A percentile compares a stretch with the other conserved stretches of the same genome.
These are phyloP conservation scores for Talaromyces proteolyticus DNA, from an alignment of 495 filamentous ascomycete species.

Conservation along the genomic window DNA sequence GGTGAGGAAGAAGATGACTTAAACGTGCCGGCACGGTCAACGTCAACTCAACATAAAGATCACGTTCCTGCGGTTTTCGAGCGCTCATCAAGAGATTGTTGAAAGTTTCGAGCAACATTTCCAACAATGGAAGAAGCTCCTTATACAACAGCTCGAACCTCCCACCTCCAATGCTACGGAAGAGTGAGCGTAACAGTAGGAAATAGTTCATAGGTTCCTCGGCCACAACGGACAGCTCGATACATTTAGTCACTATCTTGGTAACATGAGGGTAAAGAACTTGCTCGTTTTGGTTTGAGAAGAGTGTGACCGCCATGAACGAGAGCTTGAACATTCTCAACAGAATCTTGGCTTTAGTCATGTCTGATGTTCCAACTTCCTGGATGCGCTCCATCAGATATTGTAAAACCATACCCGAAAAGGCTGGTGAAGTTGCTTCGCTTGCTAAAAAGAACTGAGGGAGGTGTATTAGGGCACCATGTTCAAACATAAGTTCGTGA, in stretches of 20 bases:
- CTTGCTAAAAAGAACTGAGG: conserved; percentile 97
- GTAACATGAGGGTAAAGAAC: conserved; percentile 93
- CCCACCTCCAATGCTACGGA: conserved; percentile 93
- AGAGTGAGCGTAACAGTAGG: conserved; percentile 83
- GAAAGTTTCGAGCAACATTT: conserved; percentile 95
- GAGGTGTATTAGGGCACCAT: conserved; percentile 87
- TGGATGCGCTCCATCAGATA: conserved; percentile 96
- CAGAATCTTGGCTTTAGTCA: conserved; percentile 84
- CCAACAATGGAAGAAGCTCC: conserved; percentile 89
- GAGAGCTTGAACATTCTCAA: conserved; percentile 95
- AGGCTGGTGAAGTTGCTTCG: conserved; percentile 94
- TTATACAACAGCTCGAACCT: conserved; percentile 98
- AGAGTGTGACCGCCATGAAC: conserved; percentile 98
- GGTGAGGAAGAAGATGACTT: conserved; percentile 93
- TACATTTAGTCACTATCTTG: conserved; percentile 93
- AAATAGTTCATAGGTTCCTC: conserved; percentile 99
- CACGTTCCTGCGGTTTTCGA: conserved; percentile 80
- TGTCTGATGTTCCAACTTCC: conserved; percentile 87
- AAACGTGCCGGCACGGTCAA: conserved; percentile 92
- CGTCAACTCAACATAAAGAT: conserved; percentile 94
- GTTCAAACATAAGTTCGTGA: conserved; percentile 97
- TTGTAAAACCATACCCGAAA: conserved; percentile 94
- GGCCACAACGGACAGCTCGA: conserved; percentile 89
- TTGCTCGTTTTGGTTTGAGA: conserved; percentile 89
- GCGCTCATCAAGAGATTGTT: conserved; percentile 89